A percentile compares a stretch with the other conserved stretches of the same genome.
These are phyloP conservation scores for Zanthoxylum bungeanum DNA, from an alignment of 345 rosid species.

Conservation along the genomic window DNA sequence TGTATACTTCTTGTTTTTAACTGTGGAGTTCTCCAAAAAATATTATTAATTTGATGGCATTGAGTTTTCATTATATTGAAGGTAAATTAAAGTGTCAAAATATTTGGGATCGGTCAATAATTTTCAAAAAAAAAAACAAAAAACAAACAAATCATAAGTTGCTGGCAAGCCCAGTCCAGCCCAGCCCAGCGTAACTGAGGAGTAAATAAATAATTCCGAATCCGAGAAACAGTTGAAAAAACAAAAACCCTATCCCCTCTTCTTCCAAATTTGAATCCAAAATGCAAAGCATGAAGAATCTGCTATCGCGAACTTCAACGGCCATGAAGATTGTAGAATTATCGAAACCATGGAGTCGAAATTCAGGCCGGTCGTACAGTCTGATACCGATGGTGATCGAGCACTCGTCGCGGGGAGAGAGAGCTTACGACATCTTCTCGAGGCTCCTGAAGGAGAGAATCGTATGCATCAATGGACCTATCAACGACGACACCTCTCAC, in stretches of 20 bases:
- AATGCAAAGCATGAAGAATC: slow-evolving; percentile 3
- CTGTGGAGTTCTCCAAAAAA: too few species aligned
- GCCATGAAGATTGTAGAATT: neutral
- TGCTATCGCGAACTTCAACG: neutral
- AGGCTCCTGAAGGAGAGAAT: slow-evolving; percentile 92
- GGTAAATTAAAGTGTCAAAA: too few species aligned
- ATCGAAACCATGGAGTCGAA: neutral
- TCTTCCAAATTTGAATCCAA: neutral
- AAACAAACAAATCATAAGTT: too few species aligned
- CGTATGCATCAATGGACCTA: slow-evolving; percentile 88
- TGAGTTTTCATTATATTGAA: too few species aligned
- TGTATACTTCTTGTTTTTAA: too few species aligned
- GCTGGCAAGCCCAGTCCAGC: too few species aligned
- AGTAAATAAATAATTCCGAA: too few species aligned
- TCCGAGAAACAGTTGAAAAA: too few species aligned
- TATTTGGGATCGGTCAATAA: too few species aligned
- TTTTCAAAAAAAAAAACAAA: too few species aligned
- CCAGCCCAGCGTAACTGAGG: too few species aligned
- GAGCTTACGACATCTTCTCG: slow-evolving; percentile 96
- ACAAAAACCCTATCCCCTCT: neutral
- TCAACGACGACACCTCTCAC: slow-evolving; percentile 87
- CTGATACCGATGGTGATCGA: slow-evolving; percentile 95
- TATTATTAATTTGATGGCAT: too few species aligned
- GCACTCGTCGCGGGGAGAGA: slow-evolving; percentile 96
- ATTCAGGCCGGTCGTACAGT: slow-evolving; percentile 45